Evolutionary conservation across 768 basidiomycete species (phyloP), one percentile per base, ranked within the genome.

Genomic region (Hygrophorus russula): DNA sequence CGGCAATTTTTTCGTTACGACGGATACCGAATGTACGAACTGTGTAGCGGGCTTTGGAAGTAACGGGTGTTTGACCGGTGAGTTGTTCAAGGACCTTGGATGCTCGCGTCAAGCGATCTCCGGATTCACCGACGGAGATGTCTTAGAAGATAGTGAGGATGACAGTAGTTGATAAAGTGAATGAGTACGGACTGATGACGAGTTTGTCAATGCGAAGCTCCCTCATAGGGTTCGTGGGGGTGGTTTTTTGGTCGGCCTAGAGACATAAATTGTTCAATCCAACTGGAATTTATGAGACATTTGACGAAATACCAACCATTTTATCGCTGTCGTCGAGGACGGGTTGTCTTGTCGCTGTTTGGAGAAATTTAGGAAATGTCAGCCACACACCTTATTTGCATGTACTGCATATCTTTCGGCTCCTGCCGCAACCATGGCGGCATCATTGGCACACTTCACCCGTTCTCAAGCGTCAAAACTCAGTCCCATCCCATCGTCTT

Each of bases 1-100:
- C 88, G 39, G 94, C 94, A 63, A 98, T 99, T 79, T 99, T 99
- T 72, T 99, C 94, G 75, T 99, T 99, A 71, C 96, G 88, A 64
- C 96, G 87, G 76, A 99, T 99, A 59, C 89, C 86, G 73, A 99
- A 99, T 39, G 87, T 86, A 55, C 94, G 92, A 67, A 98, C 91
- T 60, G 96, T 98, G 84, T 94, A 98, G 54, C 96, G 89, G 50
- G 94, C 96, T 78, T 98, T 99, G 63, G 93, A 97, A 55, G 93
- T 96, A 56, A 99, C 94, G 60, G 94, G 94, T 38, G 94, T 89
- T 76, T 99, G 94, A 56, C 94, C 94, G 56, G 94, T 99, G 51
- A 99, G 83, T 69, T 99, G 94, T 70, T 99, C 94, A 57, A 99
- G 74, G 56, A 98, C 94, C 71, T 99, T 99, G 63, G 94, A 93